Base-by-base conservation (phyloP, 805 yeast genomes). In the Metschnikowia peoriensis region DNA sequence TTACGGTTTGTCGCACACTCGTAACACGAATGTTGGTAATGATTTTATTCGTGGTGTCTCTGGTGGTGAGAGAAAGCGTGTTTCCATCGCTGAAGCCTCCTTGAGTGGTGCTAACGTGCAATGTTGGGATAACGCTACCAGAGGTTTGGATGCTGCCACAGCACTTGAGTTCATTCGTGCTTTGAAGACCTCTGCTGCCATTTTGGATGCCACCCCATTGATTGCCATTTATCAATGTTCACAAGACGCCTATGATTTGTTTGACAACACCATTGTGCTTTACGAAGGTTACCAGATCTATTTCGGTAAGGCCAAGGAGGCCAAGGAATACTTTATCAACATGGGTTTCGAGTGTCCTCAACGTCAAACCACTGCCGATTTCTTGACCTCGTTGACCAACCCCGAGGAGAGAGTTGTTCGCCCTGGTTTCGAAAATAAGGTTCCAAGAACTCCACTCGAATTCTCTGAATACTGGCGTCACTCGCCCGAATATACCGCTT, bases 51-150 rank as follows among this genome's bases (percentile, higher is more conserved):
- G 88, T 66, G 89, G 89, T 67, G 82, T 84, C 44, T 83, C 88
- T 37, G 89, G 89, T 62, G 89, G 89, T 69, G 87, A 84, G 70
- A 72, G 89, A 60, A 84, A 84, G 69, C 81, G 89, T 71, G 88
- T 84, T 27, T 82, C 88, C 4, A 78, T 84, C 59, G 88, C 85
- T 3, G 89, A 84, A 66, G 86, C 81, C 2, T 75, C 80, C 60
- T 75, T 80, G 34, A 71, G 79, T 62, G 73, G 79, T 49, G 80
- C 82, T 38, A 57, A 59, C 28, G 52, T 78, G 17, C 82, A 75
- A 58, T 82, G 86, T 56, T 84, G 84, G 81, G 89, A 84, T 69
- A 84, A 84, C 60, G 85, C 88, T 27, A 84, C 89, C 15, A 77
- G 88, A 68, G 89, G 89, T 66, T 73, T 84, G 58, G 89, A 84